Conservation (phyloP, 1,284 basidiomycete genomes). For the Cryptococcus sp. region DNA sequence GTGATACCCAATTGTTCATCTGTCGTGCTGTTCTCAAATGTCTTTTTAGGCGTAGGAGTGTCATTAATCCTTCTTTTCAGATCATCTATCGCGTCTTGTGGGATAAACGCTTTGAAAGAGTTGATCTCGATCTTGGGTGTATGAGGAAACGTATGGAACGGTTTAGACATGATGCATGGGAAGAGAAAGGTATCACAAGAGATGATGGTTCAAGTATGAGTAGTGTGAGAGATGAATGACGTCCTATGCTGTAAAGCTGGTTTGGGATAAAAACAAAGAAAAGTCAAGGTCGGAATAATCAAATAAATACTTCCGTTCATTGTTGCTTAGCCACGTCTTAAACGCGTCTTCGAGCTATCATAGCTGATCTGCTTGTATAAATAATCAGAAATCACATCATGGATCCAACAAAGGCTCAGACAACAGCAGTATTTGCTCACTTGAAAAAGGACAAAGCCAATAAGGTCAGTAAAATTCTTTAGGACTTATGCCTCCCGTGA, state of each 20-base stretch:
- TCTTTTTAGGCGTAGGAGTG: conserved; percentile 18
- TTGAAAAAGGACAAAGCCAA: conserved; percentile 80
- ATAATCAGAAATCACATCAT: conserved; percentile 12
- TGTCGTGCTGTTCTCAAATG: conserved; percentile 33
- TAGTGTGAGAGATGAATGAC: too few relatives aligned
- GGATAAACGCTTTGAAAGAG: conserved; percentile 24
- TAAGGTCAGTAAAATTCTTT: conserved; percentile 58
- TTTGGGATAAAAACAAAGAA: too few relatives aligned
- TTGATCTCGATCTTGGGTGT: conserved; percentile 24
- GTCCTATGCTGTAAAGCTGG: too few relatives aligned
- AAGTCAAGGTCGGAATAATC: too few relatives aligned
- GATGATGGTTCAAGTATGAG: too few relatives aligned
- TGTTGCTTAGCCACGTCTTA: too few relatives aligned
- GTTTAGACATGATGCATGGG: neutral
- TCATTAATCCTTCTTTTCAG: conserved; percentile 24
- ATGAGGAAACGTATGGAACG: conserved; percentile 23
- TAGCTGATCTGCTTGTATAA: neutral
- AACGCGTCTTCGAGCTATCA: neutral
- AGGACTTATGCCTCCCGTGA: too few relatives aligned
- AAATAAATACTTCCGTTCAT: too few relatives aligned
- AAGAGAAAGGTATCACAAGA: too few relatives aligned
- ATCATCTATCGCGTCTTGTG: conserved; percentile 30
- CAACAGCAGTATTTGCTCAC: conserved; percentile 44
- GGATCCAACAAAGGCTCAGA: conserved; percentile 49
- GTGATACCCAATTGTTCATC: conserved; percentile 20